Evolutionary conservation across 2,329 filamentous ascomycete genomes (phyloP).

Genomic region (Ceratocystis ficicola): DNA sequence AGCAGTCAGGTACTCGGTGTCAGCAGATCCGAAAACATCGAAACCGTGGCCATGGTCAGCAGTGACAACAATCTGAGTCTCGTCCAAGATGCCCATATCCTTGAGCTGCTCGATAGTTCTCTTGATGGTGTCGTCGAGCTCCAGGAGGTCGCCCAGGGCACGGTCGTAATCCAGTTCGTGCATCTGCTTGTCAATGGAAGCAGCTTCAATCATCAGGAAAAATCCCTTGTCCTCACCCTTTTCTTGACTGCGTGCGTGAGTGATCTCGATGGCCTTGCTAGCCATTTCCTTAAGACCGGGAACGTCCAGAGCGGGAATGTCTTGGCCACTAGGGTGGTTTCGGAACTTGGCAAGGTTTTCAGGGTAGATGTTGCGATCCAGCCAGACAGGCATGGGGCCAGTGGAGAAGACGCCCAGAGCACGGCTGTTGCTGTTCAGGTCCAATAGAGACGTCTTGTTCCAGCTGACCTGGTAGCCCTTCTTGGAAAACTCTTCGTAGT

Average conservation of each 20-base stretch:
- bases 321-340: constrained; percentile 57
- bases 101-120: constrained; percentile 61
- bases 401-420: constrained; percentile 68
- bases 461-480: constrained; percentile 58
- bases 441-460: constrained; percentile 60
- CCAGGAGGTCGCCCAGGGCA: constrained; percentile 69
- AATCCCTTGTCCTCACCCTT: constrained; percentile 52
- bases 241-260: constrained; percentile 45
- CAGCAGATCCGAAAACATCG: constrained; percentile 71
- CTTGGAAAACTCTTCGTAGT: constrained; percentile 64
- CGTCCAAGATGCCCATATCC: constrained; percentile 52
- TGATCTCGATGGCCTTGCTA: constrained; percentile 69
- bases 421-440: constrained; percentile 45
- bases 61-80: constrained; percentile 68
- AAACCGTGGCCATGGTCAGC: constrained; percentile 88
- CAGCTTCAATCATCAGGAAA: constrained; percentile 80
- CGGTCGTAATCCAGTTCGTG: constrained; percentile 75
- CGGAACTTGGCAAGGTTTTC: constrained; percentile 53
- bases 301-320: constrained; percentile 55
- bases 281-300: constrained; percentile 85
- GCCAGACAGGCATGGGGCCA: constrained; percentile 68
- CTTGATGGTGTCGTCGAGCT: constrained; percentile 71
- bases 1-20: constrained; percentile 61
- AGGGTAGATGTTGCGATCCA: constrained; percentile 71
- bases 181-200: constrained; percentile 85